Conservation (phyloP, 306 rosid species). For the Cicer pinnatifidum region DNA sequence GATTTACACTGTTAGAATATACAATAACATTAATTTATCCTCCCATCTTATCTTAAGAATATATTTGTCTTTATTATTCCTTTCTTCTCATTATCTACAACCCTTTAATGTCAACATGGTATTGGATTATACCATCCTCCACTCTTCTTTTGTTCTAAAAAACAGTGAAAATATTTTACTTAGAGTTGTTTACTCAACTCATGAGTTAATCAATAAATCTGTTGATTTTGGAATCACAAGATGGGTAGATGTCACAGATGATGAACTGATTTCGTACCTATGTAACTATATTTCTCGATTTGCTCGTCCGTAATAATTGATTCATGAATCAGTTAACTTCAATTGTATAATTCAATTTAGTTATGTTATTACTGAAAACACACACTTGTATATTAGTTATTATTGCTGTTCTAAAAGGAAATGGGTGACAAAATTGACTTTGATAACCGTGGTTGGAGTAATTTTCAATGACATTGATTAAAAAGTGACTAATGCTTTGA, state of each 20-base stretch:
- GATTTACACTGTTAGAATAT: not conserved
- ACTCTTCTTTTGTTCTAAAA: no score
- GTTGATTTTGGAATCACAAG: not conserved
- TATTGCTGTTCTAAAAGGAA: not conserved
- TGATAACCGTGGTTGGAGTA: not conserved
- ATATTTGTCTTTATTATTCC: not conserved
- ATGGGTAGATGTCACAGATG: slow-evolving; percentile 13
- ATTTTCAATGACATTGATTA: slow-evolving; percentile 21
- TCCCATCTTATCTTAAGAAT: no score
- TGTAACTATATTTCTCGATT: not conserved
- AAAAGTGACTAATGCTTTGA: slow-evolving; percentile 40
- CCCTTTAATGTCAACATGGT: not conserved
- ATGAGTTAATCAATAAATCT: not conserved
- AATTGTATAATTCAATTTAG: no score
- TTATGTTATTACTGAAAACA: no score
- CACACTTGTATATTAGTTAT: no score
- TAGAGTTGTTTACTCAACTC: not conserved
- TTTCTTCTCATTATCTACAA: not conserved
- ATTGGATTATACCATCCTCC: not conserved
- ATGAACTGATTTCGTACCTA: not conserved
- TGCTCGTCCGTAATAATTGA: no score
- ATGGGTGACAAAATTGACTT: slow-evolving; percentile 11
- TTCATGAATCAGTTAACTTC: no score
- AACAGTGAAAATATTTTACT: no score
- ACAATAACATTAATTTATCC: no score